Evolutionary conservation across 768 basidiomycete genomes (phyloP).

Genomic region (Filobasidium wieringae): DNA sequence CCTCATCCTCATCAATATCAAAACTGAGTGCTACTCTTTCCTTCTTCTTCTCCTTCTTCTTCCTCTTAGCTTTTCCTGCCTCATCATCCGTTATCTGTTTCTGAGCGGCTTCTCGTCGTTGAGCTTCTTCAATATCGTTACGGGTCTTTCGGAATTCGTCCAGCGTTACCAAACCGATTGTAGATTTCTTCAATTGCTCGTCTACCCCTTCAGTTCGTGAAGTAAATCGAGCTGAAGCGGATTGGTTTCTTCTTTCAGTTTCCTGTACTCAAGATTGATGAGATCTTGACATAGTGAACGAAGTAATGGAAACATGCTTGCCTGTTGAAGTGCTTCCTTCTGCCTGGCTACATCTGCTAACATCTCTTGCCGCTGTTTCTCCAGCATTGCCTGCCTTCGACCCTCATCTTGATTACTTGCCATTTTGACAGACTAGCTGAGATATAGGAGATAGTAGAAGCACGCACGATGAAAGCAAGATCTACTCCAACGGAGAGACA

Average conservation of each 20-base stretch:
- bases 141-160: constrained; percentile 85
- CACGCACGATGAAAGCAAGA: no score
- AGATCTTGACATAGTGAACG: neutral
- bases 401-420: constrained; percentile 66
- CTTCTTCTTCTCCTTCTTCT: constrained; percentile 85
- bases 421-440: constrained; percentile 43
- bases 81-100: constrained; percentile 50
- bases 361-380: constrained; percentile 12
- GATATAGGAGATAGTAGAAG: no score
- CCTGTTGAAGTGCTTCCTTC: constrained; percentile 12
- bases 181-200: constrained; percentile 77
- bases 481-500: no score
- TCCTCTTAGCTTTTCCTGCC: constrained; percentile 47
- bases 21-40: constrained; percentile 84
- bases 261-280: constrained; percentile 42
- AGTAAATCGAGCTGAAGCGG: constrained; percentile 76
- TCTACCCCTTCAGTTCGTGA: constrained; percentile 91
- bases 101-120: constrained; percentile 74
- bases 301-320: neutral
- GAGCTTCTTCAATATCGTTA: constrained; percentile 81
- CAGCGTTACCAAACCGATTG: constrained; percentile 78
- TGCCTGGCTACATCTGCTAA: constrained; percentile 9
- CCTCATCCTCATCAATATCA: constrained; percentile 61
- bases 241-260: constrained; percentile 74
- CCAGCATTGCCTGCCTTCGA: constrained; percentile 56